Percentiles rank a stretch among this genome's conserved stretches.
These are phyloP conservation scores for Vitis amurensis DNA, from an alignment of 164 flowering plant species.

Conservation along the genomic window DNA sequence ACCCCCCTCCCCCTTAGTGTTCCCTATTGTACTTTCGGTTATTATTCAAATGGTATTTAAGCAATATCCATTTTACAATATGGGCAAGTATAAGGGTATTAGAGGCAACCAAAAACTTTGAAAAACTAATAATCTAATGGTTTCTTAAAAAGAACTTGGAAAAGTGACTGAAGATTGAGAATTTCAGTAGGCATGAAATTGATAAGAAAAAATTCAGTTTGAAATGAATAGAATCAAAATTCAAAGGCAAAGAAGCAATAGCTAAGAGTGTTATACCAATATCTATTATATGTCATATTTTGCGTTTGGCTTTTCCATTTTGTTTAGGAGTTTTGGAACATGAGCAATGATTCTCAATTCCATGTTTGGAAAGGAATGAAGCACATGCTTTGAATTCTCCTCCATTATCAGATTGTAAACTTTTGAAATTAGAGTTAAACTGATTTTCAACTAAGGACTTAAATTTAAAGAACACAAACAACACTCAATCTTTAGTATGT, in stretches of 20 bases:
- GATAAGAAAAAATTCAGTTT: constrained; percentile 10
- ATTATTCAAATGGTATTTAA: no score
- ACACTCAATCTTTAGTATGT: no score
- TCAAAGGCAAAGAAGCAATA: constrained; percentile 4
- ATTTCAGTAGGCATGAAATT: constrained; percentile 15
- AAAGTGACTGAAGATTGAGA: neutral
- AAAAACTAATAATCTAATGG: no score
- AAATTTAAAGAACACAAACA: no score
- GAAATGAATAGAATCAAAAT: constrained; percentile 24
- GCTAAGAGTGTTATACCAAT: constrained; percentile 15
- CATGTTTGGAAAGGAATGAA: neutral
- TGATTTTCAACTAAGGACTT: no score
- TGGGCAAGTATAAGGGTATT: no score
- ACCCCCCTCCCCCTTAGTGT: no score
- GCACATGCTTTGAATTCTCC: constrained; percentile 6
- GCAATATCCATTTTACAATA: no score
- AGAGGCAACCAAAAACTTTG: no score
- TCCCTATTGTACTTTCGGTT: no score
- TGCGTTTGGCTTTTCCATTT: constrained; percentile 10
- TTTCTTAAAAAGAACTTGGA: neutral
- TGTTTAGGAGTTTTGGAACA: constrained; percentile 22
- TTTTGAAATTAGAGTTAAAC: no score
- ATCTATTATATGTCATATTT: constrained; percentile 11
- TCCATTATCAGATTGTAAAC: constrained; percentile 11
- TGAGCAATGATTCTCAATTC: constrained; percentile 6